Conservation (phyloP, 1,139 yeast species). For the Candida tunisiensis region DNA sequence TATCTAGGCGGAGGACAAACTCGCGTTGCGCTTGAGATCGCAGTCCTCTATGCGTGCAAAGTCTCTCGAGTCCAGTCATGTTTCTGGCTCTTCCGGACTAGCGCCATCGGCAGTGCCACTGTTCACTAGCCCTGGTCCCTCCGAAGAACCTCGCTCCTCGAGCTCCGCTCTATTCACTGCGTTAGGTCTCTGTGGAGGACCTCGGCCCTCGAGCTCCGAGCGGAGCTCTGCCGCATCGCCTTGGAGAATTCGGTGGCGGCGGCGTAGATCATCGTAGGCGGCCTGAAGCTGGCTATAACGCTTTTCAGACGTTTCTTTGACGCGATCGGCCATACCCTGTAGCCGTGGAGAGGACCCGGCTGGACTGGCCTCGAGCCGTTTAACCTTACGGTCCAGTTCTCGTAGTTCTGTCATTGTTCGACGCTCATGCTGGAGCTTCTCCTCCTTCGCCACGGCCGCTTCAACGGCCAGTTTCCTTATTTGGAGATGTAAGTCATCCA, state of each 20-base stretch:
- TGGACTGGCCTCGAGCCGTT: slow-evolving; percentile 4
- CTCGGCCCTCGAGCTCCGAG: neutral
- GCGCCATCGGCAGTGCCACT: too few relatives aligned
- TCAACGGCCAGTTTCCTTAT: neutral
- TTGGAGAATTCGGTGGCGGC: slow-evolving; percentile 7
- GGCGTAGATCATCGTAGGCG: slow-evolving; percentile 9
- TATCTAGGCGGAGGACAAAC: too few relatives aligned
- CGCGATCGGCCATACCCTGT: slow-evolving; percentile 6
- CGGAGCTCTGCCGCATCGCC: neutral
- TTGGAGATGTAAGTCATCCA: neutral
- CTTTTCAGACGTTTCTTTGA: slow-evolving; percentile 7
- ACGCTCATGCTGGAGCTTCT: slow-evolving; percentile 4
- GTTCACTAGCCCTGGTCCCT: too few relatives aligned
- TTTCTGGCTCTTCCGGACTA: too few relatives aligned
- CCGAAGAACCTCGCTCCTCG: too few relatives aligned
- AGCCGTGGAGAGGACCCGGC: too few relatives aligned
- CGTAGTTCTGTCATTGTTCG: slow-evolving; percentile 4
- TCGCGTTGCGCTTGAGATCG: too few relatives aligned
- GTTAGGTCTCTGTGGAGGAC: too few relatives aligned
- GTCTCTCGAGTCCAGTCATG: too few relatives aligned
- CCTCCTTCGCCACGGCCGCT: neutral
- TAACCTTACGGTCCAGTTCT: slow-evolving; percentile 7
- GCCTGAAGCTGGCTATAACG: slow-evolving; percentile 8
- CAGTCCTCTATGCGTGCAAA: too few relatives aligned
- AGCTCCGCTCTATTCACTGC: too few relatives aligned